Evolutionary conservation across 495 filamentous ascomycete genomes (phyloP).

Genomic region (Xylaria venustula): DNA sequence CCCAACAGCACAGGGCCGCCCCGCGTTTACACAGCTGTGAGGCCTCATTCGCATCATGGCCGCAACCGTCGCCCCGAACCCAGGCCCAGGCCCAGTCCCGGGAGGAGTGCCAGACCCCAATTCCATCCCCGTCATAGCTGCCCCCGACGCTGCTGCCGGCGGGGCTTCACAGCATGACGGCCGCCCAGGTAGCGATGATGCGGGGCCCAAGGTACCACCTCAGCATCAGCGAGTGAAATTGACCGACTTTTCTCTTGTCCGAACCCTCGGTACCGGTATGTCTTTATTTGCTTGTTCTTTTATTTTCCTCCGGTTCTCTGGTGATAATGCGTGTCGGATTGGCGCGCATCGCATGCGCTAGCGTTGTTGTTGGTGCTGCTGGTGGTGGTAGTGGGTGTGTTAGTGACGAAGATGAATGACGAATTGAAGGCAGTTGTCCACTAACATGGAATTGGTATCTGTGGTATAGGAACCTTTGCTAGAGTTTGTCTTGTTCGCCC

Average conservation of each 20-base stretch:
- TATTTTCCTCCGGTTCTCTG: neutral
- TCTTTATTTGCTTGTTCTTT: neutral
- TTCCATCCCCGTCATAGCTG: constrained; percentile 1
- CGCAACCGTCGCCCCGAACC: constrained; percentile 26
- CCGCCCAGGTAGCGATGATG: constrained; percentile 5
- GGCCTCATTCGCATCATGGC: constrained; percentile 21
- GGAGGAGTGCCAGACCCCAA: constrained; percentile 23
- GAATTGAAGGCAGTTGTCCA: neutral
- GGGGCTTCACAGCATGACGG: constrained; percentile 14
- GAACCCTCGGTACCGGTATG: constrained; percentile 86
- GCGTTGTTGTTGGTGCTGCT: neutral
- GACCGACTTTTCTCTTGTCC: constrained; percentile 79
- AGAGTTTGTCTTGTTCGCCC: constrained; percentile 85
- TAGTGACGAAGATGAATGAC: neutral
- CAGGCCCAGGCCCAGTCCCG: constrained; percentile 19
- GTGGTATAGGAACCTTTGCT: constrained; percentile 96
- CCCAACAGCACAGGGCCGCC: constrained; percentile 2
- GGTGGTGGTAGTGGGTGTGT: neutral
- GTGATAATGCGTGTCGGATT: neutral
- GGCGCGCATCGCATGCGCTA: neutral
- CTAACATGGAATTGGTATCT: constrained; percentile 7
- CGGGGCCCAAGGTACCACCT: constrained; percentile 29
- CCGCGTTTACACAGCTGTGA: constrained; percentile 4
- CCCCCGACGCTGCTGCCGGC: constrained; percentile 2
- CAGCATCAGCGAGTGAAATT: constrained; percentile 41